phyloP scores from a whole-genome alignment of 2,329 filamentous ascomycete genomes.

The Nemania diffusa region DNA sequence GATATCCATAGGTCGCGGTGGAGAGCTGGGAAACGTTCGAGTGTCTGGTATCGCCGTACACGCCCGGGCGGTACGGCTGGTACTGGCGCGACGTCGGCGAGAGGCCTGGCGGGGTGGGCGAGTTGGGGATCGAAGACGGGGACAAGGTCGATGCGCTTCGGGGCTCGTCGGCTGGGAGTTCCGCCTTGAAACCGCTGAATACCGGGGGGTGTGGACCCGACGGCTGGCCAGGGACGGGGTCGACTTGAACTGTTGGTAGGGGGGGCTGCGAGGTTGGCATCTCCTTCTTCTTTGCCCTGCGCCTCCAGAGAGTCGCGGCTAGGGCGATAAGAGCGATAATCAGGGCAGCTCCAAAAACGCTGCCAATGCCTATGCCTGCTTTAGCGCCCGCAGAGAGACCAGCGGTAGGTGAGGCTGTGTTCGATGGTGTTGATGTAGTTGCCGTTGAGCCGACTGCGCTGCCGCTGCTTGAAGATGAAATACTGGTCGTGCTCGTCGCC shows the following conservation, averaged over 20 bases:
- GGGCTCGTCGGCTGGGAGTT: conserved; percentile 33
- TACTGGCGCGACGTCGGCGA: conserved; percentile 17
- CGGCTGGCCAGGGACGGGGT: neutral
- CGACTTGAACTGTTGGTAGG: neutral
- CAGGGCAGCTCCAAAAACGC: conserved; percentile 20
- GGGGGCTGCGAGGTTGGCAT: neutral
- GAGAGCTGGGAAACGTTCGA: conserved; percentile 30
- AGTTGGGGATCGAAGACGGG: conserved; percentile 2
- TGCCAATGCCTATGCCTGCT: conserved; percentile 32
- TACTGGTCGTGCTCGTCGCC: neutral
- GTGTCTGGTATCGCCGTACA: conserved; percentile 6
- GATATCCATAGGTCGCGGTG: neutral
- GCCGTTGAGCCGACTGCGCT: neutral
- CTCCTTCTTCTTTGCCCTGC: conserved; percentile 12
- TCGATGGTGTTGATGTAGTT: conserved; percentile 11
- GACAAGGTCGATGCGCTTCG: conserved; percentile 5
- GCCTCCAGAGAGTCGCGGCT: conserved; percentile 15
- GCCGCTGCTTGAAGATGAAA: neutral
- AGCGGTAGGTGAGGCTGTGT: neutral
- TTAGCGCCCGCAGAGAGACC: conserved; percentile 28
- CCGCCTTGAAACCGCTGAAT: conserved; percentile 32
- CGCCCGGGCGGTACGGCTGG: conserved; percentile 27
- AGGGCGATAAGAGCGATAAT: conserved; percentile 23
- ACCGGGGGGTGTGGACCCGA: conserved; percentile 1
- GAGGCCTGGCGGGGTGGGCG: conserved; percentile 4